A percentile compares a stretch with the other conserved stretches of the same genome.
Conservation (phyloP, 2,329 filamentous ascomycete species). For the Ceratocystis lukuohia region DNA sequence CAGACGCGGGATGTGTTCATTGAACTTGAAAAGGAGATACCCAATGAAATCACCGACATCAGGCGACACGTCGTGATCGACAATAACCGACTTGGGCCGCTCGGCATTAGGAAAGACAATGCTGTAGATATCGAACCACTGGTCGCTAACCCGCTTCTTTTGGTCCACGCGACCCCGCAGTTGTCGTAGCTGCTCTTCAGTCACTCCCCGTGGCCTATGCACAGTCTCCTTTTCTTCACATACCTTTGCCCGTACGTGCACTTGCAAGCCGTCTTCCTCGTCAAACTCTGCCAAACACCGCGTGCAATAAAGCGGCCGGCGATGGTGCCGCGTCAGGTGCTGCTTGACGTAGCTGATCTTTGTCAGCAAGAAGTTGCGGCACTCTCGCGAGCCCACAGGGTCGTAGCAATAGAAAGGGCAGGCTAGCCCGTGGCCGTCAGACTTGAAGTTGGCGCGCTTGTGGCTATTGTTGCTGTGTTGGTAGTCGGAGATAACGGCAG, state of each 20-base stretch:
- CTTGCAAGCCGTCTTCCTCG: slow-evolving; percentile 19
- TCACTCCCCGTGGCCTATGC: slow-evolving; percentile 20
- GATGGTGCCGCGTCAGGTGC: slow-evolving; percentile 22
- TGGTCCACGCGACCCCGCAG: slow-evolving; percentile 21
- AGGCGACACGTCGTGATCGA: slow-evolving; percentile 21
- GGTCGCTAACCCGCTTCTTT: slow-evolving; percentile 21
- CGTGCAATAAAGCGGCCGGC: slow-evolving; percentile 22
- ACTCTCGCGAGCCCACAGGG: slow-evolving; percentile 20
- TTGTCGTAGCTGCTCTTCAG: slow-evolving; percentile 20
- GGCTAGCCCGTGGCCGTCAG: slow-evolving; percentile 19
- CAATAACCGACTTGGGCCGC: slow-evolving; percentile 21
- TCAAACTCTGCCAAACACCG: slow-evolving; percentile 21
- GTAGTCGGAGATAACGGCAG: slow-evolving; percentile 1
- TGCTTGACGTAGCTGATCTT: slow-evolving; percentile 25
- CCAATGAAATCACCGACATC: slow-evolving; percentile 21
- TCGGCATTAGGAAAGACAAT: slow-evolving; percentile 21
- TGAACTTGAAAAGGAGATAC: slow-evolving; percentile 17
- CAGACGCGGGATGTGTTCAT: slow-evolving; percentile 5
- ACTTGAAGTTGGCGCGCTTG: slow-evolving; percentile 16
- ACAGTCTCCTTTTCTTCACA: slow-evolving; percentile 15
- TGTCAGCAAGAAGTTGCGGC: slow-evolving; percentile 21
- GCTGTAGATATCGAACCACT: slow-evolving; percentile 23
- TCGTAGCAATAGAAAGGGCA: slow-evolving; percentile 23
- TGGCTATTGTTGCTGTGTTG: slow-evolving; percentile 9
- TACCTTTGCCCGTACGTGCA: slow-evolving; percentile 19